phyloP scores from a whole-genome alignment of 257 asterid genomes.

The Solanum pimpinellifolium region DNA sequence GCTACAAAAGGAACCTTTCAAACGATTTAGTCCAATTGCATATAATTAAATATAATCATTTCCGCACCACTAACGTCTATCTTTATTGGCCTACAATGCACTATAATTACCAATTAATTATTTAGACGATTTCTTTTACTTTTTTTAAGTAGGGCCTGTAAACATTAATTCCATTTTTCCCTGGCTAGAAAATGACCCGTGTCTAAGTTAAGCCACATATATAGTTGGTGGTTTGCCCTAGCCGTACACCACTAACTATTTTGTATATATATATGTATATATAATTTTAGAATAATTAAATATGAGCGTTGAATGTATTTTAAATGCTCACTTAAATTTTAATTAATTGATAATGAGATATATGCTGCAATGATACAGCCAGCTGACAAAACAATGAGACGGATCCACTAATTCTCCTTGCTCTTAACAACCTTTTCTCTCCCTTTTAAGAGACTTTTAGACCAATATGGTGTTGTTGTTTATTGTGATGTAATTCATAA shows the following conservation, averaged over 20 bases:
- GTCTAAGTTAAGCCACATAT: constrained; percentile 21
- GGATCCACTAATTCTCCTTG: neutral
- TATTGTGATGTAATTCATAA: too few species aligned
- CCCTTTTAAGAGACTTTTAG: neutral
- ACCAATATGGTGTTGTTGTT: neutral
- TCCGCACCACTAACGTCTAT: neutral
- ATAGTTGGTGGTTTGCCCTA: neutral
- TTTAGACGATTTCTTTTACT: neutral
- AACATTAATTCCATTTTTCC: neutral
- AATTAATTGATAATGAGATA: neutral
- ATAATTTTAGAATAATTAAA: neutral
- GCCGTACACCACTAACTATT: neutral
- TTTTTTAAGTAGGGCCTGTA: constrained; percentile 5
- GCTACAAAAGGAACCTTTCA: neutral
- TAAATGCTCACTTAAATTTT: neutral
- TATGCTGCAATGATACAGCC: neutral
- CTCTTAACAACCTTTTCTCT: neutral
- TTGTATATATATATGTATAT: neutral
- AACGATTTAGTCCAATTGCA: neutral
- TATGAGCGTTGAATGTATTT: neutral
- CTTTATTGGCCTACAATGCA: neutral
- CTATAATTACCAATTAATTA: constrained; percentile 1
- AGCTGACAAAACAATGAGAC: neutral
- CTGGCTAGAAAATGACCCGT: constrained; percentile 6
- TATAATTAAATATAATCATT: neutral